phyloP scores from a whole-genome alignment of 345 rosid species.

The Lepidium didymum region DNA sequence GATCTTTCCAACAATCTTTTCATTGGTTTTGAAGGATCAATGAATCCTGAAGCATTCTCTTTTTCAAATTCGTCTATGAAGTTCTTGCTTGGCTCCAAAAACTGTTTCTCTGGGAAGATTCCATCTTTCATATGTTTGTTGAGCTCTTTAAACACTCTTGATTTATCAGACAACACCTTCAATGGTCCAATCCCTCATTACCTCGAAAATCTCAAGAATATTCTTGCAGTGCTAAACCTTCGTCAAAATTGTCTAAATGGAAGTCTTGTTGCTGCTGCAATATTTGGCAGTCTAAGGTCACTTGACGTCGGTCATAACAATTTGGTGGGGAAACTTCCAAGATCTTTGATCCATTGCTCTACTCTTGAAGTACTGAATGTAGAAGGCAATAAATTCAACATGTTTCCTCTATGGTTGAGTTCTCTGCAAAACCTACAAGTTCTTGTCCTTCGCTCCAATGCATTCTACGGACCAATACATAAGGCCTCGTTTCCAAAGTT shows the following conservation, averaged over 20 bases:
- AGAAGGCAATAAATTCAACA: not conserved
- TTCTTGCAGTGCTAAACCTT: not conserved
- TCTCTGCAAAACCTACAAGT: not conserved
- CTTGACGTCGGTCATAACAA: constrained; percentile 16
- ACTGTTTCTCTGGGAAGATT: not conserved
- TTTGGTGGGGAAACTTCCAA: constrained; percentile 10
- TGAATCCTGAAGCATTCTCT: not conserved
- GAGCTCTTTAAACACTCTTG: not conserved
- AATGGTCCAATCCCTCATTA: not conserved
- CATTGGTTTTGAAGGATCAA: not conserved
- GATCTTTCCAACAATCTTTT: not conserved
- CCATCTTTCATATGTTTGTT: not conserved
- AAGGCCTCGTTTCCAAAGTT: not conserved
- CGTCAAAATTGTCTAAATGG: not conserved
- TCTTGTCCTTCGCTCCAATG: not conserved
- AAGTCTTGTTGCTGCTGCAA: not conserved
- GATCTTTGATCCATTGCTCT: not conserved
- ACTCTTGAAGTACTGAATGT: not conserved
- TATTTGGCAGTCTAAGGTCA: not conserved
- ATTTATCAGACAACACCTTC: not conserved
- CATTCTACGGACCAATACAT: not conserved
- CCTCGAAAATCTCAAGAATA: not conserved
- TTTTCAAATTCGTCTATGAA: not conserved
- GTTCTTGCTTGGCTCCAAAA: not conserved
- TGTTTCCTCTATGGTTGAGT: not conserved